phyloP scores from a whole-genome alignment of 2,329 filamentous ascomycete genomes.

The Podosphaera xanthii region DNA sequence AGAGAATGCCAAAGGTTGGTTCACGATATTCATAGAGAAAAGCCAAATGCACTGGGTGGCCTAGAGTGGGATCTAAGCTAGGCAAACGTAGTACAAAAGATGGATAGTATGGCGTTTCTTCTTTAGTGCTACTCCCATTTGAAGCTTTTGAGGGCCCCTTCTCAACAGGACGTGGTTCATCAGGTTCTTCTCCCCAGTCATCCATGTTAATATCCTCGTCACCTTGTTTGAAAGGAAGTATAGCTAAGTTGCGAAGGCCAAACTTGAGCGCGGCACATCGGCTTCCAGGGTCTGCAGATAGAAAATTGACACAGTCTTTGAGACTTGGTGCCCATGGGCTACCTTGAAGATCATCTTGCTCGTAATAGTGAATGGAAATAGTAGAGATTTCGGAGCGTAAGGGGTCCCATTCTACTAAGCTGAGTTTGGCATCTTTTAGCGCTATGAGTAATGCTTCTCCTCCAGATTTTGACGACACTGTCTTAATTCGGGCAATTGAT shows the following conservation, averaged over 20 bases:
- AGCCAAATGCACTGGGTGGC: slow-evolving; percentile 74
- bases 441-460: slow-evolving; percentile 68
- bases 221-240: slow-evolving; percentile 71
- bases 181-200: slow-evolving; percentile 67
- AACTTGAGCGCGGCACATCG: slow-evolving; percentile 91
- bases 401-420: slow-evolving; percentile 82
- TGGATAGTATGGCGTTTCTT: slow-evolving; percentile 53
- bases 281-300: slow-evolving; percentile 76
- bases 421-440: slow-evolving; percentile 79
- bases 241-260: slow-evolving; percentile 68
- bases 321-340: slow-evolving; percentile 63
- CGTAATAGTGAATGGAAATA: slow-evolving; percentile 92
- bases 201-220: slow-evolving; percentile 81
- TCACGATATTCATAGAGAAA: slow-evolving; percentile 96
- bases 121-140: slow-evolving; percentile 10
- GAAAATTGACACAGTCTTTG: slow-evolving; percentile 52
- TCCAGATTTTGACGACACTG: slow-evolving; percentile 48
- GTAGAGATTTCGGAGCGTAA: slow-evolving; percentile 59
- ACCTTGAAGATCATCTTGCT: slow-evolving; percentile 69
- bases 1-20: slow-evolving; percentile 87
- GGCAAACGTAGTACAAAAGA: slow-evolving; percentile 88
- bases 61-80: slow-evolving; percentile 64
- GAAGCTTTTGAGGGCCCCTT: slow-evolving; percentile 16
- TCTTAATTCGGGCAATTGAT: slow-evolving; percentile 57
- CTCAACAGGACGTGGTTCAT: slow-evolving; percentile 38